These are phyloP conservation scores for Albifimbria verrucaria DNA, from an alignment of 2,329 filamentous ascomycete species.

Conservation along the genomic window DNA sequence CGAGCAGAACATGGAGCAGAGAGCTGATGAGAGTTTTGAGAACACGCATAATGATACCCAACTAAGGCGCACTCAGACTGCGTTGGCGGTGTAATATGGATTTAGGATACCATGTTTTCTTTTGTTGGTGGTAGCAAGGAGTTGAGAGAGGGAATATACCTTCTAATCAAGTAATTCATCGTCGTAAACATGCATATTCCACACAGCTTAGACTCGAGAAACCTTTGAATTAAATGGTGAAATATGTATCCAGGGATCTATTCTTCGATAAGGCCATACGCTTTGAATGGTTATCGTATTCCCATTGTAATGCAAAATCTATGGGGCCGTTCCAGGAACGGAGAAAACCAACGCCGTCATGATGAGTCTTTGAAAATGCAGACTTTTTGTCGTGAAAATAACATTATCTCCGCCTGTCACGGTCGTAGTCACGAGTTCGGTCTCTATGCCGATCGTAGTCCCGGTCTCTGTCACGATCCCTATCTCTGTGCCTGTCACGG, in stretches of 20 bases:
- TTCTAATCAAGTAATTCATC: too few relatives aligned
- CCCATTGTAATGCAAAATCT: too few relatives aligned
- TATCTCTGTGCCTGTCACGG: slow-evolving; percentile 32
- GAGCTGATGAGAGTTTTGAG: neutral
- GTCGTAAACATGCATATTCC: too few relatives aligned
- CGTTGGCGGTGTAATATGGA: neutral
- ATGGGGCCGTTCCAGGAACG: too few relatives aligned
- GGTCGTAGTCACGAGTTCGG: slow-evolving; percentile 12
- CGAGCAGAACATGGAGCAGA: neutral
- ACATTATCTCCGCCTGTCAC: slow-evolving; percentile 15
- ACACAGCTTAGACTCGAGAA: too few relatives aligned
- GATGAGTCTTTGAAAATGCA: too few relatives aligned
- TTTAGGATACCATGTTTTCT: neutral
- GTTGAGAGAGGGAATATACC: neutral
- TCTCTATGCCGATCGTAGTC: slow-evolving; percentile 15
- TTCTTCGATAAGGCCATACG: too few relatives aligned
- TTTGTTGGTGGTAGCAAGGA: neutral
- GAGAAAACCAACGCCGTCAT: too few relatives aligned
- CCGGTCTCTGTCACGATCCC: slow-evolving; percentile 24
- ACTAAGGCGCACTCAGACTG: neutral
- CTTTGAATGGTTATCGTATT: too few relatives aligned
- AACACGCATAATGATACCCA: neutral
- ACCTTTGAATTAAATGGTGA: too few relatives aligned
- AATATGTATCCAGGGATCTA: too few relatives aligned
- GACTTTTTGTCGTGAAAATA: slow-evolving; percentile 18